Evolutionary conservation across 2,329 filamentous ascomycete species (phyloP).

Genomic region (Periconia sp.): DNA sequence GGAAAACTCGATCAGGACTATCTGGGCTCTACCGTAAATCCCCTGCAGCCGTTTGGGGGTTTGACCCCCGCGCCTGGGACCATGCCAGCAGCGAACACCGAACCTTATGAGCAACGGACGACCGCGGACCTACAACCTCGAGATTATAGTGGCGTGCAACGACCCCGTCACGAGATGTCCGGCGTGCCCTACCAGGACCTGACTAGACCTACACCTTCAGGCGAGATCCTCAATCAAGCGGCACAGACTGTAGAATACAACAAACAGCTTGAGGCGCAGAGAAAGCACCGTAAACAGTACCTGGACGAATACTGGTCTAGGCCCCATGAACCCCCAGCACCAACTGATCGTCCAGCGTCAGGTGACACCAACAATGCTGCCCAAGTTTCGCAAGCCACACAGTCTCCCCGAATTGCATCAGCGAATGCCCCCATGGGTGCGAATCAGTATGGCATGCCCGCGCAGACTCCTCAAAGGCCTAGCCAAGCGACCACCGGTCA

Average conservation of each 20-base stretch:
- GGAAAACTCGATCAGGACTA: conserved; percentile 38
- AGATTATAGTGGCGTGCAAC: conserved; percentile 81
- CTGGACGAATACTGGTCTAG: conserved; percentile 80
- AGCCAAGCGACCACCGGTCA: conserved; percentile 64
- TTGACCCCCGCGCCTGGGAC: conserved; percentile 70
- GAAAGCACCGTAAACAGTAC: conserved; percentile 76
- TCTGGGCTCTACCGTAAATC: conserved; percentile 30
- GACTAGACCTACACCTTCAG: conserved; percentile 71
- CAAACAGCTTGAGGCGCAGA: conserved; percentile 77
- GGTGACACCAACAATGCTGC: conserved; percentile 43
- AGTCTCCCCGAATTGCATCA: conserved; percentile 59
- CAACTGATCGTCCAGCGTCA: conserved; percentile 46
- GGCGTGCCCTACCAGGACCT: conserved; percentile 84
- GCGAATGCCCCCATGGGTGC: conserved; percentile 55
- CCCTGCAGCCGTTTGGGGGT: conserved; percentile 48
- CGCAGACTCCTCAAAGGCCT: conserved; percentile 60
- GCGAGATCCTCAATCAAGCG: conserved; percentile 82
- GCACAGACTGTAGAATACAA: conserved; percentile 90
- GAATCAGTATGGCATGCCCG: conserved; percentile 59
- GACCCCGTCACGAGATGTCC: conserved; percentile 85
- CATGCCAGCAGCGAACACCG: conserved; percentile 69
- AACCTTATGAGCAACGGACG: conserved; percentile 71
- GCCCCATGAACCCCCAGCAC: conserved; percentile 73
- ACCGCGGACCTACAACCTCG: conserved; percentile 74
- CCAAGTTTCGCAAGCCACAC: conserved; percentile 47